These are phyloP conservation scores for Naganishia sp. DNA, from an alignment of 1,284 basidiomycete genomes.

Conservation along the genomic window DNA sequence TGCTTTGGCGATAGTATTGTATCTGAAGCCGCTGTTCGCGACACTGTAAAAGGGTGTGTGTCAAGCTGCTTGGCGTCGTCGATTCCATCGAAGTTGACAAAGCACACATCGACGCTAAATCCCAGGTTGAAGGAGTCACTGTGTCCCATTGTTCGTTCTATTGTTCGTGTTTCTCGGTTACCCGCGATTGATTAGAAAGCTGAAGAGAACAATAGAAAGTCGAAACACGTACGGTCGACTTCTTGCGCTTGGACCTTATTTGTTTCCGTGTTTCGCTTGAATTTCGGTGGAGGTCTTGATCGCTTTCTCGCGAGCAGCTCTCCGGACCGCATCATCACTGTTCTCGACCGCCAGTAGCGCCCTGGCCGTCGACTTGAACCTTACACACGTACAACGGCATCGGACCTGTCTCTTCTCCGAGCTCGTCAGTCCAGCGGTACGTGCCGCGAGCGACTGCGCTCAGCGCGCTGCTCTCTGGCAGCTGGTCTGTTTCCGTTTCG, in stretches of 20 bases:
- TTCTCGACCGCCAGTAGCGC: slow-evolving; percentile 6
- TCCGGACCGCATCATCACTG: not conserved
- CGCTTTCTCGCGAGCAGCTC: not conserved
- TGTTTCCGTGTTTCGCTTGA: slow-evolving; percentile 21
- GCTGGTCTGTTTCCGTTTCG: not conserved
- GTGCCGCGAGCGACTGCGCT: not conserved
- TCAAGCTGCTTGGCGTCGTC: no score
- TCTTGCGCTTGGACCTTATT: not conserved
- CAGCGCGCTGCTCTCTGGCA: not conserved
- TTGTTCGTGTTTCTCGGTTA: slow-evolving; percentile 14
- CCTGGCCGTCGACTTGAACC: not conserved
- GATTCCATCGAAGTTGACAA: no score
- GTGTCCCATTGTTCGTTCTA: not conserved
- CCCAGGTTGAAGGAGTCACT: no score
- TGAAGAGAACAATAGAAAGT: slow-evolving; percentile 10
- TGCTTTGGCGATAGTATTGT: no score
- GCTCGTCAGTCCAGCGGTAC: not conserved
- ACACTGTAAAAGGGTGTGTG: no score
- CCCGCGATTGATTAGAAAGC: not conserved
- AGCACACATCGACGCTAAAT: no score
- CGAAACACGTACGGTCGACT: not conserved
- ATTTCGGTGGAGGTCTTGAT: slow-evolving; percentile 2
- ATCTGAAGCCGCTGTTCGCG: no score
- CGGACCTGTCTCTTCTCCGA: no score
- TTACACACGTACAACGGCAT: not conserved